A percentile compares a stretch with the other conserved stretches of the same genome.
Conservation (phyloP, 768 basidiomycete genomes). For the Mycena galericulata region DNA sequence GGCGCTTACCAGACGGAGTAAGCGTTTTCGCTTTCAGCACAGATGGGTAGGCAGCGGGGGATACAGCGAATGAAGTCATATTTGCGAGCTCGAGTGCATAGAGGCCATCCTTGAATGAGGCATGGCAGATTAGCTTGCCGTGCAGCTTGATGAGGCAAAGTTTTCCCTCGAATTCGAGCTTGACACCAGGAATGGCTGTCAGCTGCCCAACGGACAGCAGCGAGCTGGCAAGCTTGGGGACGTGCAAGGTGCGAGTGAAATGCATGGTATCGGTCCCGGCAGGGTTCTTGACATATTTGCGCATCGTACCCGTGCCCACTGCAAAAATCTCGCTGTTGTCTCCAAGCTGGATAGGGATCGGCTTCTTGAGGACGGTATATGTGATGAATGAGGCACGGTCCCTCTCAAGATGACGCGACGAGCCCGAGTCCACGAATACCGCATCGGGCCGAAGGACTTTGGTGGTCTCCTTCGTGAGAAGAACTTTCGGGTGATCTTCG, state of each 20-base stretch:
- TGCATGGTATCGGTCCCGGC: not conserved
- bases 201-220: not conserved
- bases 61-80: not conserved
- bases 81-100: not conserved
- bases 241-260: not conserved
- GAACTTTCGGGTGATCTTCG: not conserved
- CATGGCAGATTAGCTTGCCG: not conserved
- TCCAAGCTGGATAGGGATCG: conserved; percentile 6
- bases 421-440: not conserved
- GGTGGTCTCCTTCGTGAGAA: conserved; percentile 12
- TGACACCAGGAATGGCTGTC: not conserved
- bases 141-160: not conserved
- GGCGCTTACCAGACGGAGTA: conserved; percentile 3
- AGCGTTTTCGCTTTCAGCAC: not conserved
- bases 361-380: not conserved
- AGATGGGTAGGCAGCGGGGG: not conserved
- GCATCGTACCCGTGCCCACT: not conserved
- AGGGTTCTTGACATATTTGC: not conserved
- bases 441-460: not conserved
- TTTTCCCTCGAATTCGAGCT: not conserved
- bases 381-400: not conserved
- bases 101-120: conserved; percentile 1
- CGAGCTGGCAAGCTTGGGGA: not conserved
- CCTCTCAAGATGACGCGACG: not conserved
- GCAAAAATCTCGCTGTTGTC: conserved; percentile 7